Base-by-base conservation (phyloP, 768 basidiomycete species). In the Lentinus tigrinus region DNA sequence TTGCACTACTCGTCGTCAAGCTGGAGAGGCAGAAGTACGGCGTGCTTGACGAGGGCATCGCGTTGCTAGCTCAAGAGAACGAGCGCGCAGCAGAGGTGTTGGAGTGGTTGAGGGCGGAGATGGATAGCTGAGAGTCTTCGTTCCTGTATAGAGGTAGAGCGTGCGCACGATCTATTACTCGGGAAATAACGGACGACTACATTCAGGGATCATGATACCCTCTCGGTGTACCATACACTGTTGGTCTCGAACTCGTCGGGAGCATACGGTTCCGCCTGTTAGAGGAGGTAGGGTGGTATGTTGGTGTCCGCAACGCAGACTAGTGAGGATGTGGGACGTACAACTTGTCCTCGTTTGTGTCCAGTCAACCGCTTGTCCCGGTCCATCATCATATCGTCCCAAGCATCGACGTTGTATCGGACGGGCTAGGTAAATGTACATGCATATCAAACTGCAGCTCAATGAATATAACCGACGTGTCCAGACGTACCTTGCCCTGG, bases 381-480 rank as follows among this genome's bases (percentile, higher is more conserved):
- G 67, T 87, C 84, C 88, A 98, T 93, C 93, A 98, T 93, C 89
- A 91, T 92, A 52, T 90, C 82, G 61, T 98, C 96, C 94, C 93
- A 98, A 21, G 81, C 73, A 68, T 98, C 96, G 34, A 96, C 69
- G 52, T 85, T 81, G 68, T 95, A 95, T 48, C 96, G 84, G 43
- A 64, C 47, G 28, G 64, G 70, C 70, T 68, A 27, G n/a, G 31
- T 14, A 7, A 36, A n/a, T 1, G 5, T 14, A 19, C 13, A 9
- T 14, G 8, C 21, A 46, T 23, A 43, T 19, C 34, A 16, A 37
- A 31, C 16, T 47, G 36, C 8, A n/a, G 4, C 10, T 31, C 40
- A 28, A 36, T 19, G 43, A 14, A 16, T 3, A 36, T n/a, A 42
- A 11, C 2, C 6, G 38, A 21, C 16, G 21, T n/a, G n/a, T 17